Base-by-base conservation (phyloP, 1,284 basidiomycete species). In the Puccinia polysora region DNA sequence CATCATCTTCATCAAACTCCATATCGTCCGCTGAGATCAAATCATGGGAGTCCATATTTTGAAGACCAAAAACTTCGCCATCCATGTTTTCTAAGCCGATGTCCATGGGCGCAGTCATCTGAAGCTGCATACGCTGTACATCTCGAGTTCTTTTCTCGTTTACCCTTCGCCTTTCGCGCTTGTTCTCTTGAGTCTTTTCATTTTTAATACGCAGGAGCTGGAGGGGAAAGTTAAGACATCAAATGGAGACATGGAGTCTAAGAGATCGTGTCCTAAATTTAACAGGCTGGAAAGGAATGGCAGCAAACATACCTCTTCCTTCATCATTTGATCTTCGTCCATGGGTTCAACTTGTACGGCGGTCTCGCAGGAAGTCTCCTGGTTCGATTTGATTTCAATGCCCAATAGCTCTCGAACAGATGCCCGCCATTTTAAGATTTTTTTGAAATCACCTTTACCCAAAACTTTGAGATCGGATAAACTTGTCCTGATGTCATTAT, bases 381-480 rank as follows among this genome's bases (percentile, higher is more conserved):
- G 87, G 0, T 84, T 83, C 10, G 83, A 80, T 75, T 86, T 88
- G 3, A 83, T 85, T 80, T 89, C 93, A 75, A 86, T 83, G 73
- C 96, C 93, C 36, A 93, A 80, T 30, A 91, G 93, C 81, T 91
- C 89, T 65, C 91, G 88, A 53, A 96, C 82, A 8, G 86, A 85
- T 36, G 86, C 81, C 62, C 94, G 85, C 95, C 96, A 99, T 82
- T 89, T 96, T 74, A 98, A 84, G 73, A 99, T 82, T 10, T 85
- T 81, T 80, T 97, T 97, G 83, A 98, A 99, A 78, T 99, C 96
- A 62, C 93, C 89, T 81, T 97, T 97, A 56, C 96, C 96, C 40
- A 99, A 83, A 4, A 99, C 94, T 80, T 97, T 97, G 75, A 99
- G 84, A 84, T 99, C 96, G 28, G 89, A 85, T 75, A 88, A 90